These are phyloP conservation scores for Eremochloa ophiuroides DNA, from an alignment of 176 grass and related monocot genomes.

Conservation along the genomic window DNA sequence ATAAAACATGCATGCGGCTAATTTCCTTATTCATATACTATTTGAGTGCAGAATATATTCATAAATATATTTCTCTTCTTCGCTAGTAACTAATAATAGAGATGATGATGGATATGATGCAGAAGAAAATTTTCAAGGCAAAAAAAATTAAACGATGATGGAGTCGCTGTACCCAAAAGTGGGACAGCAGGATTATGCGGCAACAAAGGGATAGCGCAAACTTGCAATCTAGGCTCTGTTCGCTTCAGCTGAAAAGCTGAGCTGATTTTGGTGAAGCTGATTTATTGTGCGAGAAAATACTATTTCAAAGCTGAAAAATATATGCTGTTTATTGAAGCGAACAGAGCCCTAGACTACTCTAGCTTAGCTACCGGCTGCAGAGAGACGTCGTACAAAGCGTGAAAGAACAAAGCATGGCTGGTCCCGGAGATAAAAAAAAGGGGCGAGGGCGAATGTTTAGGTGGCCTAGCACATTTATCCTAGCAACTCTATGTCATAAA, in stretches of 20 bases:
- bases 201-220: neutral
- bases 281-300: too few relatives aligned
- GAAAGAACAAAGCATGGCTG: neutral
- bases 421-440: neutral
- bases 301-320: too few relatives aligned
- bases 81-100: neutral
- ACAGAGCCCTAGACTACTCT: too few relatives aligned
- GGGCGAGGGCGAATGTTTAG: neutral
- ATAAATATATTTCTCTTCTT: too few relatives aligned
- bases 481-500: too few relatives aligned
- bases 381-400: slow-evolving; percentile 24
- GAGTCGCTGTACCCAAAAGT: neutral
- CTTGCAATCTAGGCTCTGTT: neutral
- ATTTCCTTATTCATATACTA: too few relatives aligned
- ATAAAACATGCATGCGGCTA: too few relatives aligned
- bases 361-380: neutral
- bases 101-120: neutral
- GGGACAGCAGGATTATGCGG: neutral
- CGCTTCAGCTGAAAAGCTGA: too few relatives aligned
- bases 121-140: too few relatives aligned
- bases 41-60: too few relatives aligned
- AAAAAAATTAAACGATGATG: neutral
- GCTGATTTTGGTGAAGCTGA: too few relatives aligned
- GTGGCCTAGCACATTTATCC: neutral
- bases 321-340: too few relatives aligned